Evolutionary conservation across 495 filamentous ascomycete genomes (phyloP), one percentile per base, ranked within the genome.

Genomic region (Parmelia sp.): DNA sequence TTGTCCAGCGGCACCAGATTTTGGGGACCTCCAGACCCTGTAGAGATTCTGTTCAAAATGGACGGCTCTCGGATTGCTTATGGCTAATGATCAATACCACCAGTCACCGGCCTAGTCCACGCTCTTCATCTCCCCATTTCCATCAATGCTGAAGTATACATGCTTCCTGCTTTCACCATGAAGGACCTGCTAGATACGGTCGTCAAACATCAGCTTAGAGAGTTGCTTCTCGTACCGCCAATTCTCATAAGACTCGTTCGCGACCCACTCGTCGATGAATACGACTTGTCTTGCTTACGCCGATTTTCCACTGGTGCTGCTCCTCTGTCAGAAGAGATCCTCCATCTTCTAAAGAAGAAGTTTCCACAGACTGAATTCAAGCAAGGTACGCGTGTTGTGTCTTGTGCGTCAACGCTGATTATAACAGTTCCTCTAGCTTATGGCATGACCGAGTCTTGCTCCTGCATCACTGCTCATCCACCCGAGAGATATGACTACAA

Each of bases 361-460:
- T 88, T 88, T 68, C 82, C 84, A 6, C 72, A 80, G 36, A 85
- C 83, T 17, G 84, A 85, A 0, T 88, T 89, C 71, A 84, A 86
- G 69, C 82, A 89, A 60, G 65, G 65, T 67, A 55, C 6, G 47
- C 57, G 61, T n/a, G 23, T 25, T 19, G n/a, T 37, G 6, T 11
- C 36, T 37, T 37, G 36, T 37, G 5, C 36, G 11, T n/a, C n/a
- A n/a, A n/a, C n/a, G 36, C 6, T 37, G 5, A 6, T 37, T 6
- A 37, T 37, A 37, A n/a, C 9, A 39, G 9, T 4, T 36, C 23
- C 10, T 39, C 36, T 29, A 67, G 80, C 84, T 2, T 90, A 90
- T 66, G 87, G 88, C 19, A 86, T 90, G 79, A 89, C 84, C 17
- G 87, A 90, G 68, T 83, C 80, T 17, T 86, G 83, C 68, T 78